A percentile compares a stretch with the other conserved stretches of the same genome.
phyloP scores from a whole-genome alignment of 345 rosid species.

The Erucastrum elatum region DNA sequence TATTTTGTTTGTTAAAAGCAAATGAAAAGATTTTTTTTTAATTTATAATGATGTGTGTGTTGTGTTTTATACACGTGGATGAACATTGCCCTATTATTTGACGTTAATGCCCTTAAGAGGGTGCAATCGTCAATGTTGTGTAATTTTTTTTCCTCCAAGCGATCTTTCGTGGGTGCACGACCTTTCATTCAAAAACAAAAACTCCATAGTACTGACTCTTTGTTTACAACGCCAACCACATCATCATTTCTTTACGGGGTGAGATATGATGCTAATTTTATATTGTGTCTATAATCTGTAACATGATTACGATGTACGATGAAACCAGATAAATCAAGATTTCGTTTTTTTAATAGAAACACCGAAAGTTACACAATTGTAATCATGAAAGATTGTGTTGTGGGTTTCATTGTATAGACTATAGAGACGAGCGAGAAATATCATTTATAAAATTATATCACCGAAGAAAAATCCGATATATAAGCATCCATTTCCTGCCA shows the following conservation, averaged over 20 bases:
- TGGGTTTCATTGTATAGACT: neutral
- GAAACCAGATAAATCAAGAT: neutral
- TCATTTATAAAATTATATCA: neutral
- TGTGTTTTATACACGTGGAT: slow-evolving; percentile 36
- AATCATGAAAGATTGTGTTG: neutral
- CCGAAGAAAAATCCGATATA: neutral
- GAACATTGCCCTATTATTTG: slow-evolving; percentile 30
- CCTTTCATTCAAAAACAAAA: neutral
- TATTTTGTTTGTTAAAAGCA: slow-evolving; percentile 6
- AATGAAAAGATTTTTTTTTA: neutral
- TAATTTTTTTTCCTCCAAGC: neutral
- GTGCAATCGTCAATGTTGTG: neutral
- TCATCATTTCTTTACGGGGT: neutral
- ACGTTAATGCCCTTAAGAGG: slow-evolving; percentile 30
- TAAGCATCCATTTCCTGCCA: neutral
- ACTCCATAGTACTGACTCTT: neutral
- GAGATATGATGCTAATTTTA: neutral
- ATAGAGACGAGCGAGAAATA: neutral
- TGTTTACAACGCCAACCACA: neutral
- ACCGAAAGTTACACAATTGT: neutral
- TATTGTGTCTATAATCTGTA: neutral
- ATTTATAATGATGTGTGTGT: slow-evolving; percentile 14
- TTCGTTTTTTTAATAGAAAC: neutral
- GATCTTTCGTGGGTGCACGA: neutral
- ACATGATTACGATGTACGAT: neutral